A percentile compares a stretch with the other conserved stretches of the same genome.
Conservation (phyloP, 495 filamentous ascomycete genomes). For the Hypoxylon perforatum region DNA sequence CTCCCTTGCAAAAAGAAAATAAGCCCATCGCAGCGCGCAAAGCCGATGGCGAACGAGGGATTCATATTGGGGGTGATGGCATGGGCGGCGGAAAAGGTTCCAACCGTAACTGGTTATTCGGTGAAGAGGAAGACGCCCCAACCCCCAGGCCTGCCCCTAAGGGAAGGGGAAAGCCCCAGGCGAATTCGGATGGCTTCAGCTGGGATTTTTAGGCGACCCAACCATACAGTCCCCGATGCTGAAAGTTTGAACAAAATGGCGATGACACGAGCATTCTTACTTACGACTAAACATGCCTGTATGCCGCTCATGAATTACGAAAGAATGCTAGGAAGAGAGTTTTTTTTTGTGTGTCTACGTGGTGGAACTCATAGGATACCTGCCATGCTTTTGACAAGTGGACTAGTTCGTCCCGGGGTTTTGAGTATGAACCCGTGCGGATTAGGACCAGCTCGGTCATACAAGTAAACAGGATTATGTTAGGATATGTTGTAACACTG, state of each 20-base stretch:
- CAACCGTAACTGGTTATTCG: constrained; percentile 69
- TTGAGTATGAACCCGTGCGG: constrained; percentile 13
- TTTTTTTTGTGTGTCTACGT: constrained; percentile 31
- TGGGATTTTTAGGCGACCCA: constrained; percentile 65
- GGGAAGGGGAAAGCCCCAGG: constrained; percentile 50
- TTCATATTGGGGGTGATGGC: constrained; percentile 73
- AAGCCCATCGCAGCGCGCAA: constrained; percentile 44
- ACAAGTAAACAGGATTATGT: constrained; percentile 5
- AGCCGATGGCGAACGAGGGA: constrained; percentile 54
- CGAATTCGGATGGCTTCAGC: constrained; percentile 53
- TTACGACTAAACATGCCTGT: constrained; percentile 41
- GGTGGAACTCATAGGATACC: constrained; percentile 11
- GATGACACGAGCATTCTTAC: constrained; percentile 5
- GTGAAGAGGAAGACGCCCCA: constrained; percentile 62
- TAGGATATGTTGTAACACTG: constrained; percentile 6
- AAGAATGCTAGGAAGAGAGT: constrained; percentile 37
- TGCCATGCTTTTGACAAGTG: constrained; percentile 13
- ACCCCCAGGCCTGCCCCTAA: constrained; percentile 43
- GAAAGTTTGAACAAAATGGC: constrained; percentile 23
- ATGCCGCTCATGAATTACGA: constrained; percentile 49
- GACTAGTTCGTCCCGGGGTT: neutral
- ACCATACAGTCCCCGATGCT: constrained; percentile 47
- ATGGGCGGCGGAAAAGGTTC: constrained; percentile 77
- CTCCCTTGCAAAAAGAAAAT: constrained; percentile 65
- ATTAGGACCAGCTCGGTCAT: neutral